phyloP scores from a whole-genome alignment of 495 filamentous ascomycete species.

The Trichocladium antarcticum region DNA sequence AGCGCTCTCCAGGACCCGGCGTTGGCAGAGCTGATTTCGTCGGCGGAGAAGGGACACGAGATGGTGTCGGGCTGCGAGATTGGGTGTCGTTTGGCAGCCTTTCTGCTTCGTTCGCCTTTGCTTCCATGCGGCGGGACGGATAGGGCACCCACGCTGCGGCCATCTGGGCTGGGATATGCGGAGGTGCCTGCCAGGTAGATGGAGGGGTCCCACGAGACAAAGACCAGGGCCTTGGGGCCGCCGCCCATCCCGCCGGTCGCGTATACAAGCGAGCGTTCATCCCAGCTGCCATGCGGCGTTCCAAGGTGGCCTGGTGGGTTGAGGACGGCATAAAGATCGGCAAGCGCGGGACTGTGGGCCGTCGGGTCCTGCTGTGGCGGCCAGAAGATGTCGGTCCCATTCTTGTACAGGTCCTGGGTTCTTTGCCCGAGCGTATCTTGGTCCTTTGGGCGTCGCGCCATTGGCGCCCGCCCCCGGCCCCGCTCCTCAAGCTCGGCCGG shows the following conservation, averaged over 20 bases:
- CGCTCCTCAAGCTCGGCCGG: conserved; percentile 37
- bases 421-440: conserved; percentile 23
- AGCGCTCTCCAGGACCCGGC: conserved; percentile 15
- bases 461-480: not conserved
- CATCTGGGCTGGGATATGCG: conserved; percentile 8
- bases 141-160: conserved; percentile 7
- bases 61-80: not conserved
- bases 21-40: not conserved
- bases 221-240: conserved; percentile 42
- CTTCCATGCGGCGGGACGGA: not conserved
- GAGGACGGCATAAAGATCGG: conserved; percentile 44
- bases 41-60: not conserved
- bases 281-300: conserved; percentile 42
- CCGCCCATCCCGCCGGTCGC: conserved; percentile 31
- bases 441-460: not conserved
- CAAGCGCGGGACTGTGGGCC: conserved; percentile 19
- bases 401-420: conserved; percentile 32
- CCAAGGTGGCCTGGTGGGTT: conserved; percentile 43
- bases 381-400: conserved; percentile 47
- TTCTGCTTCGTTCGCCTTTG: conserved; percentile 14
- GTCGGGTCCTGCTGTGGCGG: conserved; percentile 41
- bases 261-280: conserved; percentile 54
- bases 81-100: not conserved
- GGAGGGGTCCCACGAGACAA: conserved; percentile 54
- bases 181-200: conserved; percentile 16